Evolutionary conservation across 805 yeast genomes (phyloP).

Genomic region (Wickerhamomyces strasburgensis): DNA sequence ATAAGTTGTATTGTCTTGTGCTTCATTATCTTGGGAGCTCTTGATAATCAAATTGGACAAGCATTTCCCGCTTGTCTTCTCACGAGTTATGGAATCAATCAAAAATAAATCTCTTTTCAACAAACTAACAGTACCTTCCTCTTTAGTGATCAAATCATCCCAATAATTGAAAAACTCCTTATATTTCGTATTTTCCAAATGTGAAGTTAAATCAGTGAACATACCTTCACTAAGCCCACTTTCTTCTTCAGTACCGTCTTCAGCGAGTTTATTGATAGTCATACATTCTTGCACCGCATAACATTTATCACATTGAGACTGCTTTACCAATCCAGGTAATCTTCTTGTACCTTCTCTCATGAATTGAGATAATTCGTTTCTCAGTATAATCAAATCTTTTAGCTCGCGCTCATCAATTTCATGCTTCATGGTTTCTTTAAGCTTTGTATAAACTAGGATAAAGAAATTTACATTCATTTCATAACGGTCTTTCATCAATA

Average conservation of each 20-base stretch:
- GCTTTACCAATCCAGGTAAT: slow-evolving; percentile 50
- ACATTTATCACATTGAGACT: slow-evolving; percentile 59
- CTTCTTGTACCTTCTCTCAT: slow-evolving; percentile 45
- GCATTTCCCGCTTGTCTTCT: slow-evolving; percentile 53
- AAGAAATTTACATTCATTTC: slow-evolving; percentile 60
- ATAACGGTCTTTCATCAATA: slow-evolving; percentile 76
- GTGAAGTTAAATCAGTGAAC: slow-evolving; percentile 46
- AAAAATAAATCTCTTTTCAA: slow-evolving; percentile 56
- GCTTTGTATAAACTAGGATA: slow-evolving; percentile 69
- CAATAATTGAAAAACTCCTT: slow-evolving; percentile 61
- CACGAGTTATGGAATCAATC: slow-evolving; percentile 53
- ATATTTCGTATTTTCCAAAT: slow-evolving; percentile 41
- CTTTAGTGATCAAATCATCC: slow-evolving; percentile 69
- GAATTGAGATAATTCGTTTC: slow-evolving; percentile 65
- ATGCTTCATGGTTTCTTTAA: slow-evolving; percentile 48
- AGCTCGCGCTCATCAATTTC: slow-evolving; percentile 53
- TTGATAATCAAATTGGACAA: slow-evolving; percentile 46
- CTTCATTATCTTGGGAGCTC: slow-evolving; percentile 17
- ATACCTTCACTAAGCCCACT: slow-evolving; percentile 48
- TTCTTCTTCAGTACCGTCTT: slow-evolving; percentile 49
- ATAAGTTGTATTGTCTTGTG: slow-evolving; percentile 26
- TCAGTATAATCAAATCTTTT: slow-evolving; percentile 59
- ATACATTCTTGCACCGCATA: slow-evolving; percentile 53
- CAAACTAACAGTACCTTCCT: slow-evolving; percentile 53
- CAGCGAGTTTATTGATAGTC: slow-evolving; percentile 55